Conservation (phyloP, 2,329 filamentous ascomycete genomes). For the Talaromyces sp. region DNA sequence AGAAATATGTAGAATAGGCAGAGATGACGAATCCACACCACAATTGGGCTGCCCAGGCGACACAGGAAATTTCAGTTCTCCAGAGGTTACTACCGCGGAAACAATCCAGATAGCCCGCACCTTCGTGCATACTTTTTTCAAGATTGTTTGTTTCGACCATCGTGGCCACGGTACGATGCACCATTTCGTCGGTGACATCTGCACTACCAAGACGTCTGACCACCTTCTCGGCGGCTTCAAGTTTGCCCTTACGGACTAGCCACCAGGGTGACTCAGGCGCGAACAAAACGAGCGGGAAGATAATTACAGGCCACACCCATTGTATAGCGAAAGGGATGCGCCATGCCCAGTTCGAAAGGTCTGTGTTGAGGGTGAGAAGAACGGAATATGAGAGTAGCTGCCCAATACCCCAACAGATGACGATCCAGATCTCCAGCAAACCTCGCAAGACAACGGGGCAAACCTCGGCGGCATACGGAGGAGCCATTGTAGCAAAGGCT, state of each 20-base stretch:
- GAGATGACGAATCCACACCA: conserved; percentile 41
- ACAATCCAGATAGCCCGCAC: conserved; percentile 26
- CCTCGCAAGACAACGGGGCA: conserved; percentile 42
- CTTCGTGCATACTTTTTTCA: conserved; percentile 10
- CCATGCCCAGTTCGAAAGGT: conserved; percentile 48
- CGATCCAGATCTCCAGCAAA: conserved; percentile 44
- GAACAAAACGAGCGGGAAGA: conserved; percentile 40
- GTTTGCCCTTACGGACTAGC: conserved; percentile 12
- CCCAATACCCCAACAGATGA: conserved; percentile 45
- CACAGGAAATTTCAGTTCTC: conserved; percentile 38
- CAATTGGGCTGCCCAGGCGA: conserved; percentile 42
- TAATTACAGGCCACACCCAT: conserved; percentile 50
- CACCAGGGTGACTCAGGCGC: conserved; percentile 16
- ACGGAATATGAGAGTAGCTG: conserved; percentile 49
- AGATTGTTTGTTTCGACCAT: conserved; percentile 14
- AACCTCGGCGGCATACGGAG: conserved; percentile 44
- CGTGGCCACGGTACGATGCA: not conserved
- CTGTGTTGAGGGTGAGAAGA: conserved; percentile 44
- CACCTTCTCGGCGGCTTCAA: conserved; percentile 11
- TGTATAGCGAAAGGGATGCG: conserved; percentile 49
- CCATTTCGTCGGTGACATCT: conserved; percentile 7
- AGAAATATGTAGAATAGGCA: conserved; percentile 52
- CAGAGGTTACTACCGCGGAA: conserved; percentile 35
- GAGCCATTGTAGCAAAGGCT: conserved; percentile 46
- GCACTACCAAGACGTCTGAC: conserved; percentile 12